These are phyloP conservation scores for Didymella pinodella DNA, from an alignment of 2,329 filamentous ascomycete genomes.

Conservation along the genomic window DNA sequence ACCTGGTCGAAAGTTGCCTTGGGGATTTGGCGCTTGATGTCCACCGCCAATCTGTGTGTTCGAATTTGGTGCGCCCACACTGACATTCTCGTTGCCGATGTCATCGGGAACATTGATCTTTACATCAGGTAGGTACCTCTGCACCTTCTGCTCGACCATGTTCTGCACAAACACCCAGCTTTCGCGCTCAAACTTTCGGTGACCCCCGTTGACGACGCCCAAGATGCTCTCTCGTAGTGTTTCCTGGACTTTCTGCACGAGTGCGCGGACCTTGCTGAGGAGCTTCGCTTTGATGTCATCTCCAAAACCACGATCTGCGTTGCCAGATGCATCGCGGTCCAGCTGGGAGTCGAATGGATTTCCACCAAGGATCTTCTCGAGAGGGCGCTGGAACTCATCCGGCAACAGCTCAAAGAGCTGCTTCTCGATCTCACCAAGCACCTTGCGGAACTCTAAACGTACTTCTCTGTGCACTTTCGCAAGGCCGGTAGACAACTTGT, in stretches of 20 bases:
- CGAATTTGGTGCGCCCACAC: constrained; percentile 34
- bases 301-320: constrained; percentile 37
- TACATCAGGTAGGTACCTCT: constrained; percentile 40
- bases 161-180: constrained; percentile 44
- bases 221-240: constrained; percentile 42
- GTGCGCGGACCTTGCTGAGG: constrained; percentile 36
- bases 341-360: constrained; percentile 43
- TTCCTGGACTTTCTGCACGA: constrained; percentile 41
- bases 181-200: constrained; percentile 41
- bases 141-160: constrained; percentile 44
- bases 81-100: constrained; percentile 43
- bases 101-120: constrained; percentile 43
- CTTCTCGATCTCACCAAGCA: constrained; percentile 41
- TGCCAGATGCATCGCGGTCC: constrained; percentile 35
- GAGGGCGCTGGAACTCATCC: constrained; percentile 39
- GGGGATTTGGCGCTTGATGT: constrained; percentile 9
- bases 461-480: constrained; percentile 43
- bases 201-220: constrained; percentile 42
- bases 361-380: constrained; percentile 42
- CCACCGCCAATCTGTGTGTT: constrained; percentile 25
- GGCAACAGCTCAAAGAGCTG: constrained; percentile 42
- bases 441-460: constrained; percentile 41
- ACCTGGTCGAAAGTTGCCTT: constrained; percentile 15
- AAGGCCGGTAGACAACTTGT: constrained; percentile 42
- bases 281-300: constrained; percentile 43